Percentiles rank a stretch among this genome's conserved stretches.
phyloP scores from a whole-genome alignment of 306 rosid genomes.

The Oxytropis ochrocephala region DNA sequence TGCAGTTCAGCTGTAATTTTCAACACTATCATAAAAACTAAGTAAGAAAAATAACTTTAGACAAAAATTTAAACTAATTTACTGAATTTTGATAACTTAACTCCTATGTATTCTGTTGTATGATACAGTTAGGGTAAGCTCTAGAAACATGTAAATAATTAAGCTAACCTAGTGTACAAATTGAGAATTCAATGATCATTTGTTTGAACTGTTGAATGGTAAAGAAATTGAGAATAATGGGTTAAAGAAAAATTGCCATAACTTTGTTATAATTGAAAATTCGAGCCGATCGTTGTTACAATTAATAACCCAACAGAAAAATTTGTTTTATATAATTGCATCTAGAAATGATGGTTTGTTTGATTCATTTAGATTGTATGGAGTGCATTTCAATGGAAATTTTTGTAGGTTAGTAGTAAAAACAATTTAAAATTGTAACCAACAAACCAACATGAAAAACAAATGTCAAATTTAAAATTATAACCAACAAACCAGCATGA shows the following conservation, averaged over 20 bases:
- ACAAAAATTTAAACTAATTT: not conserved
- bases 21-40: not conserved
- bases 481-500: too few species aligned
- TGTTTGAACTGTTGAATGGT: not conserved
- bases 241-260: too few species aligned
- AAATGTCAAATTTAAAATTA: too few species aligned
- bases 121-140: not conserved
- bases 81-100: not conserved
- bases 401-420: too few species aligned
- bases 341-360: too few species aligned
- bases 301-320: not conserved
- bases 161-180: not conserved
- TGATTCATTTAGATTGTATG: too few species aligned
- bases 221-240: not conserved
- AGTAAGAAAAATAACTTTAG: not conserved
- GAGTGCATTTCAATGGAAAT: too few species aligned
- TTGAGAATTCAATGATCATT: not conserved
- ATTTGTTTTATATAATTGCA: too few species aligned
- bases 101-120: not conserved
- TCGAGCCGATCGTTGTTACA: too few species aligned
- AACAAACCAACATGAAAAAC: too few species aligned
- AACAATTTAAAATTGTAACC: too few species aligned
- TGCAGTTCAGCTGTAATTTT: not conserved
- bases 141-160: not conserved
- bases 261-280: too few species aligned